Conservation (phyloP, 352 stramenopile species). For the Pythium scleroteichum region DNA sequence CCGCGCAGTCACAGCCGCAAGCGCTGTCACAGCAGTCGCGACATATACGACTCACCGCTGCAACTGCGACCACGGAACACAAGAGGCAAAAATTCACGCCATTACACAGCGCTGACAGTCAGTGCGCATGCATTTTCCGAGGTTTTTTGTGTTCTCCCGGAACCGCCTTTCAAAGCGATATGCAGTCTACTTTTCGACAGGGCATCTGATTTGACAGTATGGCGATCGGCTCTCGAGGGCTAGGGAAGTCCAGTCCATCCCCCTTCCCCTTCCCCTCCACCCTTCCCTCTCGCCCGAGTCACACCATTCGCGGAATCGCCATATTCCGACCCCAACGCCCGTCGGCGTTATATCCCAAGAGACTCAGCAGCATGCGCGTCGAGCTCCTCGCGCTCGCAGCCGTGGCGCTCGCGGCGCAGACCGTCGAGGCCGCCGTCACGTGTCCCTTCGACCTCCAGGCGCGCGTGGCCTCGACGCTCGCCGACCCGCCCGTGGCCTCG, state of each 20-base stretch:
- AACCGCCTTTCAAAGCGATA: no score
- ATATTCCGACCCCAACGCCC: constrained; percentile 16
- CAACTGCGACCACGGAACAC: neutral
- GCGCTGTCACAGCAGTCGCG: neutral
- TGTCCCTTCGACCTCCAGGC: constrained; percentile 70
- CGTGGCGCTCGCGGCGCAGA: constrained; percentile 27
- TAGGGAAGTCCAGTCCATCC: constrained; percentile 25
- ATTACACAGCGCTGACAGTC: constrained; percentile 2
- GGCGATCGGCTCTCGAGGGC: neutral
- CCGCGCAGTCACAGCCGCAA: neutral
- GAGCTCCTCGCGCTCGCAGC: constrained; percentile 29
- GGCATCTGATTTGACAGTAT: constrained; percentile 5
- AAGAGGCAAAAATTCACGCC: neutral
- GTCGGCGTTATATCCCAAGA: constrained; percentile 4
- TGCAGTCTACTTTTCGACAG: no score
- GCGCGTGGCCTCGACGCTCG: constrained; percentile 56
- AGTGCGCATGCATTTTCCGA: constrained; percentile 2
- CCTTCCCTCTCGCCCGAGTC: constrained; percentile 7
- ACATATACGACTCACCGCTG: neutral
- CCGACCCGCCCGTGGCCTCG: constrained; percentile 52
- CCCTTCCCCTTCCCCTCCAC: constrained; percentile 13
- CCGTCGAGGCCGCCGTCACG: constrained; percentile 33
- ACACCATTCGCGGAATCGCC: constrained; percentile 3
- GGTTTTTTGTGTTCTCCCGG: no score
- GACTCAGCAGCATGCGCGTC: constrained; percentile 20